Evolutionary conservation across 176 grass and related monocot genomes (phyloP), one percentile per base, ranked within the genome.

Genomic region (Hordeum marinum): DNA sequence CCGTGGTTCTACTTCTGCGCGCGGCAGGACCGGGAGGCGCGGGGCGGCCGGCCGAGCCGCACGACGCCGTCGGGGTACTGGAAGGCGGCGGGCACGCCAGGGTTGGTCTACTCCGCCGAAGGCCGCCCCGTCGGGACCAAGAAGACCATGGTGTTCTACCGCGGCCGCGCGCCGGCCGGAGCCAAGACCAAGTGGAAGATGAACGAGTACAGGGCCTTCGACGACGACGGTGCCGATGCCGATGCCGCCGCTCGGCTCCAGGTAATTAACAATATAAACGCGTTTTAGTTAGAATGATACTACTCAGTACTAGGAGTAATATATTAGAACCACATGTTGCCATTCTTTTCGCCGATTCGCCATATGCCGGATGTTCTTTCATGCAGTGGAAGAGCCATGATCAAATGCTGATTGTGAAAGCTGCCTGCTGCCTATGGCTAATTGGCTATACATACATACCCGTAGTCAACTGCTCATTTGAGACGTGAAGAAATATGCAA

Each of bases 121-220:
- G 90, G 84, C 84, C 81, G 79, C 29, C 83, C 88, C 29, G 75
- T 99, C 32, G 96, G 93, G 27, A 43, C 79, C 75, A 99, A 92
- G 90, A 96, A 94, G 76, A 92, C 90, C 71, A 99, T 99, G 96
- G 96, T 99, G 73, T 99, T 99, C 90, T 99, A 99, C 93, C 39
- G 66, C 45, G 93, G 96, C 13, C 82, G 84, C 29, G 94, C 93
- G 15, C 91, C 90, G 25, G 76, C 48, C 0, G 91, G 96, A 20
- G 45, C 71, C 40, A 99, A 96, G 85, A 95, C 96, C 68, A 29
- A 84, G 23, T 94, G 93, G 93, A 99, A 99, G 91, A 88, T 99
- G 70, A 99, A 99, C 77, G 96, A 99, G 70, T 99, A 99, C 80
- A 95, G 85, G 76, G 89, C 88, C 6, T 17, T 90, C 29, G 82